Percentiles rank a stretch among this genome's conserved stretches.
Evolutionary conservation across 2,329 filamentous ascomycete genomes (phyloP).

Genomic region (Thelonectria blattea): DNA sequence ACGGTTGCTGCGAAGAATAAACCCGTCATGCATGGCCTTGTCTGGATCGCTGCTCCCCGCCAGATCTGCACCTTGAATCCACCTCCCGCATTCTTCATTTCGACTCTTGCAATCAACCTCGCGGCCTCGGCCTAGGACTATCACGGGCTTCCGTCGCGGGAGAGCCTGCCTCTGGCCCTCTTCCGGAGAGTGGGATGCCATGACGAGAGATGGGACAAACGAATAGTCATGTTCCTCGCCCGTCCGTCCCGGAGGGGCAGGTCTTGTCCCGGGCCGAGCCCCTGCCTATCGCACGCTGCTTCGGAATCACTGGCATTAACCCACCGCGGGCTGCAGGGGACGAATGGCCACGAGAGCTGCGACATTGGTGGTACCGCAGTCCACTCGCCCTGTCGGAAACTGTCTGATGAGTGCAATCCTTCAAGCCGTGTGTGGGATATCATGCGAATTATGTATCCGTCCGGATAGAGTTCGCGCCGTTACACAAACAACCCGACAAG

Average conservation of each 20-base stretch:
- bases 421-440: constrained; percentile 15
- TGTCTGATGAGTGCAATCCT: constrained; percentile 15
- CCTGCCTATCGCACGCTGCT: constrained; percentile 22
- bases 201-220: background rate
- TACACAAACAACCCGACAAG: constrained; percentile 13
- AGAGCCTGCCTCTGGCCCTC: background rate
- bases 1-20: constrained; percentile 14
- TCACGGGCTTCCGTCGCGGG: background rate
- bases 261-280: constrained; percentile 4
- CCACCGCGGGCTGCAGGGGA: constrained; percentile 22
- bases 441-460: background rate
- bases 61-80: constrained; percentile 31
- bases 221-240: background rate
- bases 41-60: constrained; percentile 22
- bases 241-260: constrained; percentile 3
- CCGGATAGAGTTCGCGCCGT: constrained; percentile 21
- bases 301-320: constrained; percentile 27
- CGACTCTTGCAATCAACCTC: constrained; percentile 1
- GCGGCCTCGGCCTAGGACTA: background rate
- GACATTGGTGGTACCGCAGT: constrained; percentile 20
- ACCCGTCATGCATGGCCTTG: constrained; percentile 14
- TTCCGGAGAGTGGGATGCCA: background rate
- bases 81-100: constrained; percentile 24
- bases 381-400: constrained; percentile 24
- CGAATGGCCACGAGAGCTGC: constrained; percentile 1